These are phyloP conservation scores for Phialophora verrucosa DNA, from an alignment of 2,329 filamentous ascomycete genomes.

Conservation along the genomic window DNA sequence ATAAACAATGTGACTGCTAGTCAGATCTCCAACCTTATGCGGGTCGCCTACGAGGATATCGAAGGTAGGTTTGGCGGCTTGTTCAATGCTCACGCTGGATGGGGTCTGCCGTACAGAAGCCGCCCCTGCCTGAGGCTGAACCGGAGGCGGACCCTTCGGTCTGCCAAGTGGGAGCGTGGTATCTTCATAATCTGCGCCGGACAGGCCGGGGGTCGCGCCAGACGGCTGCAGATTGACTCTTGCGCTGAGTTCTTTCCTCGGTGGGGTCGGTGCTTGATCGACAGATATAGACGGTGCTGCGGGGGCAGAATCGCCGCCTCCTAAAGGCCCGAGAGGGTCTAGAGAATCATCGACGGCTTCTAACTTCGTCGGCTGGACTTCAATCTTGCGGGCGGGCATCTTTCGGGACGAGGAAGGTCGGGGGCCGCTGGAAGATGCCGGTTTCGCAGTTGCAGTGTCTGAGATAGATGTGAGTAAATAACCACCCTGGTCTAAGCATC, in stretches of 20 bases:
- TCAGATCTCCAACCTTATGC: conserved; percentile 95
- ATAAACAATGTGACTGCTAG: conserved; percentile 97
- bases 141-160: conserved; percentile 66
- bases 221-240: conserved; percentile 41
- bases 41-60: conserved; percentile 92
- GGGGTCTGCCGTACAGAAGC: conserved; percentile 60
- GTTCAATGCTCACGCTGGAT: conserved; percentile 88
- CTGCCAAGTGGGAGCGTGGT: conserved; percentile 66
- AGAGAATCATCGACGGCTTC: conserved; percentile 67
- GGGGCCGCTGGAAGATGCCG: conserved; percentile 49
- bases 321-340: conserved; percentile 67
- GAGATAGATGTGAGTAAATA: conserved; percentile 27
- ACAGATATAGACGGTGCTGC: conserved; percentile 44
- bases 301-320: conserved; percentile 45
- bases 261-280: conserved; percentile 64
- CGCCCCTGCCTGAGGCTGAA: conserved; percentile 56
- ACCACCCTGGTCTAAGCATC: conserved; percentile 1
- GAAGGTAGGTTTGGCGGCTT: conserved; percentile 90
- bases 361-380: conserved; percentile 65
- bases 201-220: conserved; percentile 58
- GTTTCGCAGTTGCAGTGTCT: conserved; percentile 37
- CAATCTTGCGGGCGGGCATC: conserved; percentile 62
- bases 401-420: conserved; percentile 57
- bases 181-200: conserved; percentile 75
- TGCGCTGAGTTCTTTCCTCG: conserved; percentile 61